Conservation (phyloP, 2,329 filamentous ascomycete species). For the Stagonosporopsis chrysanthemi region DNA sequence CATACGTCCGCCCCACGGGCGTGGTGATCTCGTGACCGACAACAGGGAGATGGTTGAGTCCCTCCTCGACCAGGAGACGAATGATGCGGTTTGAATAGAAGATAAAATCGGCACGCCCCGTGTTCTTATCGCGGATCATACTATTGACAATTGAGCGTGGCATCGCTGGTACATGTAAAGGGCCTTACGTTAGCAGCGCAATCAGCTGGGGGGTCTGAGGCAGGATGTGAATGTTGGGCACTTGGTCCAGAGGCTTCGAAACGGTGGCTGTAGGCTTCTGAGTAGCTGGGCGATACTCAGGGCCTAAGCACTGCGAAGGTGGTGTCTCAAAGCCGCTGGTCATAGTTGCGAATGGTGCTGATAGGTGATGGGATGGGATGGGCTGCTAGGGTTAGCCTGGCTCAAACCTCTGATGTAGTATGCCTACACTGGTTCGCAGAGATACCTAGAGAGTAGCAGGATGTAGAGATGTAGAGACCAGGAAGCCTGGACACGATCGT, state of each 20-base stretch:
- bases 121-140: slow-evolving; percentile 93
- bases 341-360: slow-evolving; percentile 30
- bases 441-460: not conserved
- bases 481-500: slow-evolving; percentile 8
- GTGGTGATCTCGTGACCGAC: slow-evolving; percentile 89
- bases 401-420: not conserved
- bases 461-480: slow-evolving; percentile 1
- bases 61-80: slow-evolving; percentile 93
- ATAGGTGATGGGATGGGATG: not conserved
- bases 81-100: slow-evolving; percentile 99
- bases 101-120: slow-evolving; percentile 93
- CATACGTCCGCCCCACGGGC: slow-evolving; percentile 85
- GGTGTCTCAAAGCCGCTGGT: slow-evolving; percentile 42
- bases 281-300: slow-evolving; percentile 75
- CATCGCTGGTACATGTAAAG: slow-evolving; percentile 18
- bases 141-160: slow-evolving; percentile 56
- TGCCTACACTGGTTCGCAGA: slow-evolving; percentile 2
- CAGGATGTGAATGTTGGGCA: slow-evolving; percentile 83
- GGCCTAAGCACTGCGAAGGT: slow-evolving; percentile 73
- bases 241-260: slow-evolving; percentile 79
- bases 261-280: slow-evolving; percentile 89
- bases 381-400: slow-evolving; percentile 1
- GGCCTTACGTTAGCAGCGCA: slow-evolving; percentile 90
- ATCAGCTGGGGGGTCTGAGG: slow-evolving; percentile 96
- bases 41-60: slow-evolving; percentile 93